Percentiles rank a stretch among this genome's conserved stretches.
Conservation (phyloP, 805 yeast genomes). For the Candida oleophila region DNA sequence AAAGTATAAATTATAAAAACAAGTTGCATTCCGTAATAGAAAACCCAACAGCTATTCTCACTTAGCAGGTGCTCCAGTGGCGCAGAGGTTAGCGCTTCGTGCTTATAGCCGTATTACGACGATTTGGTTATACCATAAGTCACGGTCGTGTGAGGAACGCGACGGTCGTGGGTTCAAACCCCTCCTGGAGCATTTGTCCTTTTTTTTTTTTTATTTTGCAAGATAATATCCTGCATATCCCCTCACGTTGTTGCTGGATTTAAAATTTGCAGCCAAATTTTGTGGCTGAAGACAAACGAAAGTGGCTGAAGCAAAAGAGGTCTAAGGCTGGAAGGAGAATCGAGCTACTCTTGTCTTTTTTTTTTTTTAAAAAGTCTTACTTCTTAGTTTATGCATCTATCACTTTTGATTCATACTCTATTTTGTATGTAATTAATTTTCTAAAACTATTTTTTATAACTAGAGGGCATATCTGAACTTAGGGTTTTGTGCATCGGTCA, state of each 20-base stretch:
- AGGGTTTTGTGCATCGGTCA: constrained; percentile 44
- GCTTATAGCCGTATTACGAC: constrained; percentile 49
- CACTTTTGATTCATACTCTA: too few relatives aligned
- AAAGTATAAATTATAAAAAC: too few relatives aligned
- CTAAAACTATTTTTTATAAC: background rate
- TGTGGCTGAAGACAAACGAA: background rate
- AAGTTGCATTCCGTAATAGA: too few relatives aligned
- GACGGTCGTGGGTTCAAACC: constrained; percentile 57
- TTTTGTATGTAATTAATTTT: too few relatives aligned
- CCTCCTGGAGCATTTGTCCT: constrained; percentile 50
- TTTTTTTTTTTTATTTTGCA: constrained; percentile 26
- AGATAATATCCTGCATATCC: too few relatives aligned
- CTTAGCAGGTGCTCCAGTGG: constrained; percentile 39
- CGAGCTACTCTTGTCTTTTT: too few relatives aligned
- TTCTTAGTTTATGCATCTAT: too few relatives aligned
- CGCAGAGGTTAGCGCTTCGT: constrained; percentile 58
- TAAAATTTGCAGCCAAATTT: background rate
- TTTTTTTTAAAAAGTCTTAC: too few relatives aligned
- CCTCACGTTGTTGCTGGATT: too few relatives aligned
- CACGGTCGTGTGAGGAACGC: constrained; percentile 57
- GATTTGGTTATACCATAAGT: constrained; percentile 44
- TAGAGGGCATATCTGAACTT: constrained; percentile 30
- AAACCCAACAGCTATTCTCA: background rate
- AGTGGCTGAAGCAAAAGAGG: too few relatives aligned
- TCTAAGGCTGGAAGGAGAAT: too few relatives aligned